Conservation (phyloP, 2,329 filamentous ascomycete species). For the Pseudocercospora cruenta region DNA sequence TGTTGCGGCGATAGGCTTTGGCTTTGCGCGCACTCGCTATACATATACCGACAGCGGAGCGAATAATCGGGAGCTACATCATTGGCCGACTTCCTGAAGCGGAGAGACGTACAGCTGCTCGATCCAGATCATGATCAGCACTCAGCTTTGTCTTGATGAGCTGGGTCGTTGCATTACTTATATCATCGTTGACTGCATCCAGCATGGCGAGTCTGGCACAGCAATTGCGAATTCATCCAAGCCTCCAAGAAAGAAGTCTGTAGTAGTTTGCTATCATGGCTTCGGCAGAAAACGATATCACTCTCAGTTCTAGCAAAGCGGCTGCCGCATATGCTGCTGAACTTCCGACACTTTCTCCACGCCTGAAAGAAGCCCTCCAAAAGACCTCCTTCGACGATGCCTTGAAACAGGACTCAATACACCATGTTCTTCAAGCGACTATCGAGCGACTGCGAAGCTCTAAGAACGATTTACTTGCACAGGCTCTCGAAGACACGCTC, state of each 20-base stretch:
- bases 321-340: not conserved
- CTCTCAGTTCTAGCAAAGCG: not conserved
- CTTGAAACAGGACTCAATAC: not conserved
- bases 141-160: not conserved
- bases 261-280: not conserved
- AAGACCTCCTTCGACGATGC: not conserved
- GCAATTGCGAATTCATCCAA: not conserved
- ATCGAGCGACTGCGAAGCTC: not conserved
- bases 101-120: not conserved
- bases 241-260: not conserved
- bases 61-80: not conserved
- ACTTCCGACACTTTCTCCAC: not conserved
- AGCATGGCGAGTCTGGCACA: not conserved
- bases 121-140: not conserved
- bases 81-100: not conserved
- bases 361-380: not conserved
- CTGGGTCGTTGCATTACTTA: not conserved
- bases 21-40: not conserved
- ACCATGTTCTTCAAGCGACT: not conserved
- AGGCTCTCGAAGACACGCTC: not conserved
- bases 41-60: not conserved
- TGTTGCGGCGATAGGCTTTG: not conserved
- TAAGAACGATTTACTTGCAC: not conserved
- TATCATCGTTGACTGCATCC: not conserved
- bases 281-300: not conserved